phyloP scores from a whole-genome alignment of 78 protist species.

The Planoprotostelium fungivorum region DNA sequence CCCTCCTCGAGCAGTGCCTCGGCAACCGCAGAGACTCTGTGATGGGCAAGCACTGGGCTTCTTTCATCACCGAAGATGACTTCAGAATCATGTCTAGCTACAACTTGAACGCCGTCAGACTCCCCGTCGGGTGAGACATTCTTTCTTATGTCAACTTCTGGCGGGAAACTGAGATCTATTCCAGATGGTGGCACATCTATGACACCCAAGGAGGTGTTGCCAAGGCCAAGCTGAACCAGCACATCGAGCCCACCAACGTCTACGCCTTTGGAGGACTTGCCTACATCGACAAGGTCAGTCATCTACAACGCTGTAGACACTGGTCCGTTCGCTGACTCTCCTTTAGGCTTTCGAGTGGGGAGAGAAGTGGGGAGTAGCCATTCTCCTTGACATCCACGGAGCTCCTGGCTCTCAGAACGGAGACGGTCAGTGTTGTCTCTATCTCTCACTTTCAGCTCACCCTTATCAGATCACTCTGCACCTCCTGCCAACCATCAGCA shows the following conservation, averaged over 20 bases:
- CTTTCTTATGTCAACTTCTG: too few relatives aligned
- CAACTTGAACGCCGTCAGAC: not conserved
- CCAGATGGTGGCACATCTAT: not conserved
- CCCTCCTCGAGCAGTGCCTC: not conserved
- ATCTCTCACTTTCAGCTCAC: not conserved
- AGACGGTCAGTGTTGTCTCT: not conserved
- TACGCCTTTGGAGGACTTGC: not conserved
- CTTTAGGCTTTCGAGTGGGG: not conserved
- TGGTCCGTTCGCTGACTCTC: too few relatives aligned
- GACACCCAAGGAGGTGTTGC: not conserved
- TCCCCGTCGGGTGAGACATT: slow-evolving; percentile 1
- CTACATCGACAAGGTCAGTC: not conserved
- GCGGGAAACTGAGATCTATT: too few relatives aligned
- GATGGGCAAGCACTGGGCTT: not conserved
- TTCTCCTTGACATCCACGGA: not conserved
- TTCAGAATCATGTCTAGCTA: not conserved
- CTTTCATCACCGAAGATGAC: not conserved
- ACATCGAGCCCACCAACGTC: not conserved
- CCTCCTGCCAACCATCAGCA: not conserved
- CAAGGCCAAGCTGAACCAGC: not conserved
- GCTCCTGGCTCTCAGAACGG: not conserved
- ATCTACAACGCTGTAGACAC: too few relatives aligned
- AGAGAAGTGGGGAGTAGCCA: not conserved
- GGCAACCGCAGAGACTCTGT: not conserved
- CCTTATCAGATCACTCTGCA: not conserved